phyloP scores from a whole-genome alignment of 305 asterid genomes.

The Solanum hybrid region DNA sequence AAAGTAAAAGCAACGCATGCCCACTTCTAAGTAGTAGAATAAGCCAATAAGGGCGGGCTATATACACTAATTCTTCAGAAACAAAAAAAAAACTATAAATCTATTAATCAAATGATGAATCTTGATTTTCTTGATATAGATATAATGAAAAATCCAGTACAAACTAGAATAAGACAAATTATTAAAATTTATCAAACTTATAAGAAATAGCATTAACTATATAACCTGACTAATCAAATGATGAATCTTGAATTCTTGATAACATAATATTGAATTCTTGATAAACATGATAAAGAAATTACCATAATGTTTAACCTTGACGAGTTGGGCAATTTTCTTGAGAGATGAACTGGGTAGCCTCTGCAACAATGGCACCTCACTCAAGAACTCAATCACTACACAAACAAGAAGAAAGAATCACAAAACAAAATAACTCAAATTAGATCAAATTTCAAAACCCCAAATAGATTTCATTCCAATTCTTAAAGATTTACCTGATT shows the following conservation, averaged over 20 bases:
- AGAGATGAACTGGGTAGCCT: constrained; percentile 74
- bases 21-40: not conserved
- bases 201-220: not conserved
- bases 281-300: not conserved
- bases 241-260: not conserved
- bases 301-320: constrained; percentile 57
- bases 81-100: not conserved
- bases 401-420: not conserved
- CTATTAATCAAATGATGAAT: not conserved
- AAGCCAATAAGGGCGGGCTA: not conserved
- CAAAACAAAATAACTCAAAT: not conserved
- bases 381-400: constrained; percentile 86
- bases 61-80: not conserved
- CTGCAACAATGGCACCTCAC: constrained; percentile 86
- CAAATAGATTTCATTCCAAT: not conserved
- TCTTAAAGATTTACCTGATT: not conserved
- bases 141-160: not conserved
- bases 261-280: no score
- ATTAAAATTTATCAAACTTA: not conserved
- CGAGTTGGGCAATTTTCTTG: constrained; percentile 57
- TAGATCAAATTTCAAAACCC: not conserved
- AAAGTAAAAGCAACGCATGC: not conserved
- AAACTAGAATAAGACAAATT: not conserved
- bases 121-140: not conserved
- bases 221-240: not conserved